Conservation (phyloP, 169 alveolate species). For the Plasmodium sp. region DNA sequence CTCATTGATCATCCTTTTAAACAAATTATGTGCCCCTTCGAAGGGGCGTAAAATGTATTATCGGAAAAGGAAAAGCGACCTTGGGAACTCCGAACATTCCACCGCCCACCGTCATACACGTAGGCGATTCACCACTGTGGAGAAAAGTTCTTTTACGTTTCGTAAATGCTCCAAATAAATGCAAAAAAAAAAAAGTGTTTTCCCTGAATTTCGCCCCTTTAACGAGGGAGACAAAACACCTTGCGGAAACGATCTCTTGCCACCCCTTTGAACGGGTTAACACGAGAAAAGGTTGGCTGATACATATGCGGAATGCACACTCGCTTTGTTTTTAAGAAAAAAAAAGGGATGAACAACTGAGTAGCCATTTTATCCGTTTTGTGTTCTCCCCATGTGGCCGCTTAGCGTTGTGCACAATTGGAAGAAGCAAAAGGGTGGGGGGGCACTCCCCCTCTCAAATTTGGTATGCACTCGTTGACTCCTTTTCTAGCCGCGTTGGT, state of each 20-base stretch:
- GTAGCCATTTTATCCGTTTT: neutral
- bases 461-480: neutral
- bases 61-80: neutral
- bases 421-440: neutral
- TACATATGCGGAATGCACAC: neutral
- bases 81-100: neutral
- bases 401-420: neutral
- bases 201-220: neutral
- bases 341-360: neutral
- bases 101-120: neutral
- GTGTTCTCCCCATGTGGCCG: neutral
- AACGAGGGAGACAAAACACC: neutral
- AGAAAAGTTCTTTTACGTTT: neutral
- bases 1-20: neutral
- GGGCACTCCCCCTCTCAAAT: neutral
- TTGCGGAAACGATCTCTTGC: neutral
- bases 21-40: neutral
- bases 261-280: neutral
- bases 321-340: neutral
- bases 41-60: neutral
- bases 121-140: neutral
- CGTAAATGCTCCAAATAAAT: neutral
- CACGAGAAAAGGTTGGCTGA: neutral
- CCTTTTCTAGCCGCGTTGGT: neutral
- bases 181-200: neutral